Conservation (phyloP, 805 yeast species). For the Isabelozyma heimii region DNA sequence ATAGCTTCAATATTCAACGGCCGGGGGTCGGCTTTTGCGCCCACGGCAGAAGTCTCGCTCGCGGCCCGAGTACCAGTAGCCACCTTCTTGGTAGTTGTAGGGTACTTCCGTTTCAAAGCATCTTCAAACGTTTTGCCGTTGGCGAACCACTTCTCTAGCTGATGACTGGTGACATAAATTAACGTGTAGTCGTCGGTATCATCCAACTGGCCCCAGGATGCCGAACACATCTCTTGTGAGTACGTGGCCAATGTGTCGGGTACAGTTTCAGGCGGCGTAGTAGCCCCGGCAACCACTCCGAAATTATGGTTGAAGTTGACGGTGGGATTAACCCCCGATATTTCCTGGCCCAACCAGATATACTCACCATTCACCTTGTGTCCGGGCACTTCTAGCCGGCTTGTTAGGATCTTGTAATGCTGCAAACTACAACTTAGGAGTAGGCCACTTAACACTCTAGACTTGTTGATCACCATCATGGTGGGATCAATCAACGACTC, state of each 20-base stretch:
- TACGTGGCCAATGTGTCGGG: constrained; percentile 13
- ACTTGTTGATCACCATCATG: constrained; percentile 26
- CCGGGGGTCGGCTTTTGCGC: constrained; percentile 7
- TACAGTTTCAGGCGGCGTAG: constrained; percentile 24
- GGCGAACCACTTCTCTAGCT: constrained; percentile 27
- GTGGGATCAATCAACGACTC: constrained; percentile 24
- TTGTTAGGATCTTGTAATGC: constrained; percentile 14
- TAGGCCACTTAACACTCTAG: constrained; percentile 23
- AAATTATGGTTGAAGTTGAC: constrained; percentile 22
- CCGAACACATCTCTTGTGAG: constrained; percentile 32
- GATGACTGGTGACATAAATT: constrained; percentile 32
- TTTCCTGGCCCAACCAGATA: constrained; percentile 34
- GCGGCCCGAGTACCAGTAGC: constrained; percentile 1
- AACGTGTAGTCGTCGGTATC: constrained; percentile 20
- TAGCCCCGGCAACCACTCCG: constrained; percentile 28
- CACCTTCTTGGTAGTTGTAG: constrained; percentile 3
- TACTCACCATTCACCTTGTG: constrained; percentile 18
- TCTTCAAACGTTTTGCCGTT: constrained; percentile 9
- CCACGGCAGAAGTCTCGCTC: not conserved
- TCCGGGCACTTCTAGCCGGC: constrained; percentile 13
- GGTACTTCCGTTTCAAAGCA: constrained; percentile 13
- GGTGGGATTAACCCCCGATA: constrained; percentile 18
- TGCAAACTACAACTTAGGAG: constrained; percentile 24
- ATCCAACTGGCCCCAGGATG: constrained; percentile 35
- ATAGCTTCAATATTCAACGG: constrained; percentile 19